Base-by-base conservation (phyloP, 768 basidiomycete genomes). In the Russula ochroleuca region DNA sequence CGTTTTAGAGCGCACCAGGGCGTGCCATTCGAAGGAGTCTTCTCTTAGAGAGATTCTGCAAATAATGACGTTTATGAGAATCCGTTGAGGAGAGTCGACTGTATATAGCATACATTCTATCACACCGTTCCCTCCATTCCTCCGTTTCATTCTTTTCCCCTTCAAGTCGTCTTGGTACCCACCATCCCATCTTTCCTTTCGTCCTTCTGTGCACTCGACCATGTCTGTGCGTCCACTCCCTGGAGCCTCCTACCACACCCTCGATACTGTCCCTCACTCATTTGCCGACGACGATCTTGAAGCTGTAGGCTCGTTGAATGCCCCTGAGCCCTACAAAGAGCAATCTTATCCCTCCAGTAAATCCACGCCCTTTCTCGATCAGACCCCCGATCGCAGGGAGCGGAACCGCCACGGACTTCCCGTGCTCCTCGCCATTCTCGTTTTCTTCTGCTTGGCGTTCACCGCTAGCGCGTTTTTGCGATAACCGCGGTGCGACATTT, bases 241-340 rank as follows among this genome's bases (percentile, higher is more conserved):
- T 31, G 63, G 63, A 35, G 58, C 63, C 10, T 41, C 63, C 4
- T 64, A 59, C n/a, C 63, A 64, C 38, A 55, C 57, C 28, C 1
- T 49, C 38, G 63, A 59, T 28, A 7, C 40, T 15, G 2, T n/a
- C 38, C 38, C 54, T 48, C 50, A 19, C 6, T 53, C 57, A 3
- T 47, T 35, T 45, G 55, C 48, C 35, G n/a, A 59, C 10, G 28
- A 17, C 50, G 57, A 63, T 48, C 43, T 25, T 52, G 62, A 63
- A 47, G 51, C 62, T 28, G 14, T 35, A 17, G 38, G 21, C 50
- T n/a, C 28, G 1, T 23, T 38, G 17, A 23, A 54, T 10, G 3
- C 31, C 52, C 5, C 31, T 15, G 50, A 14, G 17, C 25, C n/a
- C 25, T 41, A 37, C 13, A 19, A 53, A 15, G 40, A 58, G 17